Evolutionary conservation across 371 early-diverging fungal genomes (phyloP).

Genomic region (Mortierella sp.): DNA sequence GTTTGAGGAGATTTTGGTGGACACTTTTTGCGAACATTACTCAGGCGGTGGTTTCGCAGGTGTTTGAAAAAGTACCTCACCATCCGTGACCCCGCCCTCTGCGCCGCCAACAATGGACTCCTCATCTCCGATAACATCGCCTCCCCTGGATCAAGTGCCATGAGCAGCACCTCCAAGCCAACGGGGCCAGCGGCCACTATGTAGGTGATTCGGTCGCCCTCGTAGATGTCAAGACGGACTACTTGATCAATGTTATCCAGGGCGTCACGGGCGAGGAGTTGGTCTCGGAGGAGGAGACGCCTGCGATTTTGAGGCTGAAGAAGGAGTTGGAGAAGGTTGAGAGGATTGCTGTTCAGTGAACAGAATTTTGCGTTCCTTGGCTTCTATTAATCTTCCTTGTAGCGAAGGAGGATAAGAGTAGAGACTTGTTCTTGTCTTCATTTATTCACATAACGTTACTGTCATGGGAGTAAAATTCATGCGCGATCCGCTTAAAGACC

Average conservation of each 20-base stretch:
- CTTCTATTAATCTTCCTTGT: too few relatives aligned
- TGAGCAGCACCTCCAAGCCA: conserved; percentile 23
- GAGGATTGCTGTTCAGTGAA: not conserved
- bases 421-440: too few relatives aligned
- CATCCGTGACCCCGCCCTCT: not conserved
- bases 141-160: conserved; percentile 20
- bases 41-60: not conserved
- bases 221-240: conserved; percentile 24
- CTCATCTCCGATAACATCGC: not conserved
- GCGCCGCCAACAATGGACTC: conserved; percentile 17
- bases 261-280: not conserved
- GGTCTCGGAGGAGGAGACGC: conserved; percentile 18
- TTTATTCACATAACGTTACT: too few relatives aligned
- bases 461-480: too few relatives aligned
- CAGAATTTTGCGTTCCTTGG: not conserved
- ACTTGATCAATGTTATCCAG: not conserved
- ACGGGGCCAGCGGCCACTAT: conserved; percentile 41
- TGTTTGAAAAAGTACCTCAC: not conserved
- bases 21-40: conserved; percentile 1
- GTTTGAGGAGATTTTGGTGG: conserved; percentile 33
- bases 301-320: conserved; percentile 17
- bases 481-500: too few relatives aligned
- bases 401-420: too few relatives aligned
- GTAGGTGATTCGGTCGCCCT: conserved; percentile 21
- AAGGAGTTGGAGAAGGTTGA: conserved; percentile 2